Base-by-base conservation (phyloP, 371 early-diverging fungal genomes). In the Mortierella sp. region DNA sequence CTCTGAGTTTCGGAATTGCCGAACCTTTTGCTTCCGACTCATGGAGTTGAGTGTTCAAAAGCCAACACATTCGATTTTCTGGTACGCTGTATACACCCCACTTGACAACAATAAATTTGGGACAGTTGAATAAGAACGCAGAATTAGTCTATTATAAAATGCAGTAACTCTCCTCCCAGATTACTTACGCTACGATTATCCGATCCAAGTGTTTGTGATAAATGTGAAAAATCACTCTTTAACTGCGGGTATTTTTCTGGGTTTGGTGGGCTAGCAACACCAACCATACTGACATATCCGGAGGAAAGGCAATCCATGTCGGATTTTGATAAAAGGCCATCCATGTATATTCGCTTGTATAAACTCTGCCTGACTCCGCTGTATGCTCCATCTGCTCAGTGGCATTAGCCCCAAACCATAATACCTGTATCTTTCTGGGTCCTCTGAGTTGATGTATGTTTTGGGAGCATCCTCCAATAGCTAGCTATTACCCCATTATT, bases 341-440 rank as follows among this genome's bases (percentile, higher is more conserved):
- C 23, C 26, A 31, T 37, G 10, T 63, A n/a, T 42, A 70, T 9
- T 2, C 34, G 8, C 51, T 47, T 58, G 51, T 70, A 70, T 1
- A 70, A 22, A 4, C 49, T 58, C 19, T 70, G 70, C 1, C 70
- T 58, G 5, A 70, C 64, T 2, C 32, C 59, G 28, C 64, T 63
- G 19, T 70, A 70, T 3, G 70, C 70, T 2, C 70, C 70, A 45
- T 70, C 70, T 0, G 70, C 70, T 12, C 63, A n/a, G n/a, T n/a
- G n/a, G n/a, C n/a, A n/a, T n/a, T n/a, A n/a, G n/a, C n/a, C n/a
- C n/a, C n/a, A n/a, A n/a, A n/a, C n/a, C n/a, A n/a, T 42, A 40
- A 3, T 60, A 60, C 61, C 61, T 60, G 61, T 23, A 60, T 60
- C 43, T 40, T 60, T 23, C n/a, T 60, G 61, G 61, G 42, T 61